Evolutionary conservation across 805 yeast genomes (phyloP), one percentile per base, ranked within the genome.

Genomic region (Candida andamanensis): DNA sequence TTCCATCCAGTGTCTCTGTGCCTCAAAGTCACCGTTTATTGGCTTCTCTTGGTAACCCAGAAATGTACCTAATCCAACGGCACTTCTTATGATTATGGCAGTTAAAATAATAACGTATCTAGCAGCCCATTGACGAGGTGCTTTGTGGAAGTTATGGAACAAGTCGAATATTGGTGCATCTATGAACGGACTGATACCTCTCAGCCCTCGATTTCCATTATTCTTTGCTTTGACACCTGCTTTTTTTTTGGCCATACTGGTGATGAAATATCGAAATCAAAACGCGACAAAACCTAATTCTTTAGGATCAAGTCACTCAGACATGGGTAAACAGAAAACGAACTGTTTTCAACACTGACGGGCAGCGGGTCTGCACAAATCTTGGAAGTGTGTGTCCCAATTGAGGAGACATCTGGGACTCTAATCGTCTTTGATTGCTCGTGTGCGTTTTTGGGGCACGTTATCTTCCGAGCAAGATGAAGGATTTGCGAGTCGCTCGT

Each of bases 1-100:
- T 54, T 92, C 98, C 74, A 92, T 71, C 98, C 98, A 92, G 56
- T 90, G 98, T 44, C 98, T 73, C 56, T 92, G 98, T 0, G 97
- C 97, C 56, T 92, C 98, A 50, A 92, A 90, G 53, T 92, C 98
- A 5, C 98, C 98, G 63, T 66, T 78, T 75, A 85, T 75, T 4
- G 97, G 97, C 6, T 83, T 77, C 2, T 67, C 61, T 6, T 60
- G 59, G 39, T 56, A 53, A 0, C 98, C 98, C 15, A 95, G 85
- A 50, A 76, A 89, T 4, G 86, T 72, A 1, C 97, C 98, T 22
- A 89, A 63, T 0, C 96, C 95, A 15, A 90, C 80, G 1, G 95
- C 95, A 32, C 85, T 72, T 41, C 95, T 69, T 2, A 87, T 69
- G 8, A 90, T 74, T 4, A 89, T 55, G 1, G 94, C 85, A 39